Percentiles rank a stretch among this genome's conserved stretches.
phyloP scores from a whole-genome alignment of 2,329 filamentous ascomycete species.

The Colletotrichum lindemuthianum region DNA sequence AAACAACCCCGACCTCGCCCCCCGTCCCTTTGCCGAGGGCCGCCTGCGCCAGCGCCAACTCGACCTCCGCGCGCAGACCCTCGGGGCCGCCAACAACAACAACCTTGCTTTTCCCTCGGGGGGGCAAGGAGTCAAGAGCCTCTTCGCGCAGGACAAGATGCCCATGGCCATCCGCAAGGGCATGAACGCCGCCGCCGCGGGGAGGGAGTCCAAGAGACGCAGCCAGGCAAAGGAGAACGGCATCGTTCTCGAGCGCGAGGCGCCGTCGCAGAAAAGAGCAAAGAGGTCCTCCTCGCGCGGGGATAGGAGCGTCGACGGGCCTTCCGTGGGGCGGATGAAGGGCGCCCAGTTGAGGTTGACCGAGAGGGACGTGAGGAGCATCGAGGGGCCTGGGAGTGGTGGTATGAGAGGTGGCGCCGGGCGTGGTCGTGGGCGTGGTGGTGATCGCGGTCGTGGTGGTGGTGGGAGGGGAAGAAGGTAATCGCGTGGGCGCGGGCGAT shows the following conservation, averaged over 20 bases:
- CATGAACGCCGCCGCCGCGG: constrained; percentile 74
- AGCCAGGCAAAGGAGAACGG: constrained; percentile 89
- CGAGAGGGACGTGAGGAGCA: constrained; percentile 77
- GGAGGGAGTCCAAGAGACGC: constrained; percentile 76
- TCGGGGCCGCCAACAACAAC: constrained; percentile 52
- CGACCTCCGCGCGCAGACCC: constrained; percentile 82
- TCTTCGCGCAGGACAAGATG: constrained; percentile 86
- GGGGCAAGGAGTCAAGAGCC: constrained; percentile 52
- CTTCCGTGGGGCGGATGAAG: constrained; percentile 81
- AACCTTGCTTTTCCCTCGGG: too few relatives aligned
- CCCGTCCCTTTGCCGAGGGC: constrained; percentile 64
- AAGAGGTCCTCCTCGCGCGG: constrained; percentile 45
- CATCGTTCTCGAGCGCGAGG: constrained; percentile 78
- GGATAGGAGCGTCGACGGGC: constrained; percentile 75
- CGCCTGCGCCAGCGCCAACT: constrained; percentile 82
- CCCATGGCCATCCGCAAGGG: constrained; percentile 87
- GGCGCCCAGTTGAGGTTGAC: constrained; percentile 84
- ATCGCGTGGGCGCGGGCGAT: background rate
- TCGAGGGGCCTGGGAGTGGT: constrained; percentile 63
- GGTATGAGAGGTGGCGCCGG: constrained; percentile 3
- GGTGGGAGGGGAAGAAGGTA: constrained; percentile 41
- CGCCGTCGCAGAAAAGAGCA: constrained; percentile 49
- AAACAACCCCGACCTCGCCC: constrained; percentile 48
- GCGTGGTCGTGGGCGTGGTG: constrained; percentile 19
- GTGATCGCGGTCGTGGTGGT: constrained; percentile 32